phyloP scores from a whole-genome alignment of 1,139 yeast species.

The Geotrichum restrictum region DNA sequence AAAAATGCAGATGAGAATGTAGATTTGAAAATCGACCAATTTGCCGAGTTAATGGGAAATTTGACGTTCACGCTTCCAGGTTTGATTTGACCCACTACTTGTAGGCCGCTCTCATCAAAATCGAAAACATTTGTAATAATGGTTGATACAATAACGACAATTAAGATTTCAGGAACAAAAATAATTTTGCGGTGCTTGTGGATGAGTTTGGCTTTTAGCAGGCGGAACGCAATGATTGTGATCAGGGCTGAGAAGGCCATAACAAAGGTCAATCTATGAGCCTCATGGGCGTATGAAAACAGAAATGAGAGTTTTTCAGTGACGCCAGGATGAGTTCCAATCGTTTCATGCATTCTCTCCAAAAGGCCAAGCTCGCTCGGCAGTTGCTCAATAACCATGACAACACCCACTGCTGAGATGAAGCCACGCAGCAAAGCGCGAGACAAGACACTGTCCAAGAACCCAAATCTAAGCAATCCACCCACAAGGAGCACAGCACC shows the following conservation, averaged over 20 bases:
- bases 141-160: conserved; percentile 66
- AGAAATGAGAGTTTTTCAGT: conserved; percentile 65
- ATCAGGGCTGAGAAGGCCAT: conserved; percentile 37
- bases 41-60: conserved; percentile 46
- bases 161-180: conserved; percentile 77
- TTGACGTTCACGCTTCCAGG: conserved; percentile 45
- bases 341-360: conserved; percentile 41
- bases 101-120: conserved; percentile 59
- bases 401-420: conserved; percentile 87
- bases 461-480: conserved; percentile 83
- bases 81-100: conserved; percentile 64
- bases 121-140: conserved; percentile 50
- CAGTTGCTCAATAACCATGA: conserved; percentile 76
- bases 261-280: conserved; percentile 35
- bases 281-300: conserved; percentile 41
- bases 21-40: conserved; percentile 37
- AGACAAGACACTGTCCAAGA: conserved; percentile 79
- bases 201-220: conserved; percentile 21
- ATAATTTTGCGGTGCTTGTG: conserved; percentile 19
- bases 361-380: conserved; percentile 69
- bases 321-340: conserved; percentile 68
- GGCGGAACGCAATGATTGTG: conserved; percentile 34
- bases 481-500: conserved; percentile 72
- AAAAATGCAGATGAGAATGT: conserved; percentile 49
- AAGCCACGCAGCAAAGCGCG: conserved; percentile 83